Base-by-base conservation (phyloP, 148 eudicot species). In the Salicornia ramosissima region DNA sequence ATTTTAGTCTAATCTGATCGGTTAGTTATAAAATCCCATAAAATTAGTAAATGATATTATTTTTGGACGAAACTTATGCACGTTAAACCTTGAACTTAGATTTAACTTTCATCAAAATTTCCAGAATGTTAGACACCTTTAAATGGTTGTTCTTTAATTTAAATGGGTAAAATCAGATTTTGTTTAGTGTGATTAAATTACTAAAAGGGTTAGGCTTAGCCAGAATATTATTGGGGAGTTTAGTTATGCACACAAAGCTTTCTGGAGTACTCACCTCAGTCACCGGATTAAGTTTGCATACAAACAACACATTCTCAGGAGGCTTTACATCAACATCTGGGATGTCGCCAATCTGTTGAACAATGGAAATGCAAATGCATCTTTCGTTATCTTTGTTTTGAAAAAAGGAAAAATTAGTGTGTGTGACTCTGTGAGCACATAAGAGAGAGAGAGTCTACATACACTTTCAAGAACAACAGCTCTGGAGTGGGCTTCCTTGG, bases 301-400 rank as follows among this genome's bases (percentile, higher is more conserved):
- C 97, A 86, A 94, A 94, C 70, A 94, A 70, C 40, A 94, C 97
- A 68, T 88, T 87, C 31, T 94, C 99, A 25, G 99, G 99, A 74
- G 97, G 99, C 80, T 94, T 91, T 57, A 89, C 75, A 75, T 94
- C 99, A 66, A 97, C 97, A 71, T 87, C 91, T 65, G 99, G 99
- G 73, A 94, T 89, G 83, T 94, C 99, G 42, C 99, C 99, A 53
- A 90, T 86, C 96, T 90, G 90, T 66, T 54, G 70, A 31, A 53
- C 66, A 73, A 49, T 60, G 42, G 26, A 73, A 12, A 55, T 61
- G 56, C 45, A 59, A 25, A 68, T 19, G 43, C 51, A 7, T 19
- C 9, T 60, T 45, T 16, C 13, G 29, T 26, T 46, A 59, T 43
- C 24, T 55, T 47, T 34, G 5, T 14, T 5, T 21, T 5, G 16